phyloP scores from a whole-genome alignment of 768 basidiomycete species.

The Dioszegia crocea region DNA sequence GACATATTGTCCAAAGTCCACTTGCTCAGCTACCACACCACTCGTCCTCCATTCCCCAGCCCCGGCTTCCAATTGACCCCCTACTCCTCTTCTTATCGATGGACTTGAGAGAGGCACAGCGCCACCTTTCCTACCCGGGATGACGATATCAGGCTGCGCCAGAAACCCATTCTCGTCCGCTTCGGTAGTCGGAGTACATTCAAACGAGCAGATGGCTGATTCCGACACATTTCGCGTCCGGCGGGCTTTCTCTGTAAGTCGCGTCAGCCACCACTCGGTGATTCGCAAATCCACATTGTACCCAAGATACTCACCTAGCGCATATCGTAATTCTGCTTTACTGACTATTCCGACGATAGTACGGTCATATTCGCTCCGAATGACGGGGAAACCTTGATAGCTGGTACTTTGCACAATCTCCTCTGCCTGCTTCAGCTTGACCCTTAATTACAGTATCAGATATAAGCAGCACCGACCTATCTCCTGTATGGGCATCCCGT shows the following conservation, averaged over 20 bases:
- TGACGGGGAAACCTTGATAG: slow-evolving; percentile 88
- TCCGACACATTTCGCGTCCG: slow-evolving; percentile 60
- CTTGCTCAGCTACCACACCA: slow-evolving; percentile 41
- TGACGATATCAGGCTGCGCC: slow-evolving; percentile 29
- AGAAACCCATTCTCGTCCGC: slow-evolving; percentile 12
- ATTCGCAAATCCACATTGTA: background rate
- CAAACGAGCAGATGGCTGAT: slow-evolving; percentile 70
- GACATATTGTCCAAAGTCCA: slow-evolving; percentile 73
- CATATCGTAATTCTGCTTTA: slow-evolving; percentile 75
- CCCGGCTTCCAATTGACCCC: background rate
- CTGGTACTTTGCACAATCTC: slow-evolving; percentile 64
- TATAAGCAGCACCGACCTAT: slow-evolving; percentile 60
- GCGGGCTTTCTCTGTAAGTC: slow-evolving; percentile 63
- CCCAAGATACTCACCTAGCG: slow-evolving; percentile 61
- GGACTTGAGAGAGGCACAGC: background rate
- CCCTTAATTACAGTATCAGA: background rate
- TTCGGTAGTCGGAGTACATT: slow-evolving; percentile 51
- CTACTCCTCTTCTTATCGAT: background rate
- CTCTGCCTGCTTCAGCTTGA: slow-evolving; percentile 54
- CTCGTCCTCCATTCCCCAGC: slow-evolving; percentile 15
- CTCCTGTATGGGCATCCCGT: slow-evolving; percentile 70
- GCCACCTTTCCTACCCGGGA: slow-evolving; percentile 20
- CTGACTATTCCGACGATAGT: slow-evolving; percentile 83
- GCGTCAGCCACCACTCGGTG: background rate
- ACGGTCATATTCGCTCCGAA: slow-evolving; percentile 59